Percentiles rank a stretch among this genome's conserved stretches.
Conservation (phyloP, 179 eudicot genomes). For the Drosera spatulata region DNA sequence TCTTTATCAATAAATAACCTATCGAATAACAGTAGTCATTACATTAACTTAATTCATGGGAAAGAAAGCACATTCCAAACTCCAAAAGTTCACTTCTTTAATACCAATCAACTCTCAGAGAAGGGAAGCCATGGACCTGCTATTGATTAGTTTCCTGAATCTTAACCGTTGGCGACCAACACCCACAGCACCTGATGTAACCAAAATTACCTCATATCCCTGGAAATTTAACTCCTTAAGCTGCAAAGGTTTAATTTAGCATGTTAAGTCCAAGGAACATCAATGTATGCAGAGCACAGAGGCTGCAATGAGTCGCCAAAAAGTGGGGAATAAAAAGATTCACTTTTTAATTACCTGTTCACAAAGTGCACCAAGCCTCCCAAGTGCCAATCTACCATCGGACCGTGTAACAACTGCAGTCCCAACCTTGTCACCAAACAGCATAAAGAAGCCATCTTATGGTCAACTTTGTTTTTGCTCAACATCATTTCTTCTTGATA, state of each 20-base stretch:
- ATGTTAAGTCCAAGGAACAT: slow-evolving; percentile 5
- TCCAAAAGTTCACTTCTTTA: neutral
- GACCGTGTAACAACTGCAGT: slow-evolving; percentile 92
- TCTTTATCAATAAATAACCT: no score
- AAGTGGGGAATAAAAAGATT: neutral
- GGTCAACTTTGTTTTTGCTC: no score
- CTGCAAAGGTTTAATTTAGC: slow-evolving; percentile 27
- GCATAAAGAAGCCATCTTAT: neutral
- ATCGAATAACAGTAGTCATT: no score
- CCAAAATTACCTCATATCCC: slow-evolving; percentile 90
- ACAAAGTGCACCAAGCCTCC: slow-evolving; percentile 90
- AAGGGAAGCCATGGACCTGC: slow-evolving; percentile 51
- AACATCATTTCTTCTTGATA: no score
- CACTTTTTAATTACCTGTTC: slow-evolving; percentile 55
- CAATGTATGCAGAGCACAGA: neutral
- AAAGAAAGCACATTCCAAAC: neutral
- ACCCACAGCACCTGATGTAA: slow-evolving; percentile 94
- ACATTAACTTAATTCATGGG: no score
- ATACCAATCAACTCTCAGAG: neutral
- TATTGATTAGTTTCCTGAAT: slow-evolving; percentile 71
- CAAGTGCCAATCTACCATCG: slow-evolving; percentile 92
- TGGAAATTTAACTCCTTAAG: slow-evolving; percentile 62
- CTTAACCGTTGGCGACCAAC: slow-evolving; percentile 92
- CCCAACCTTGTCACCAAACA: slow-evolving; percentile 50
- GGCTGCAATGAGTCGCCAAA: neutral